Evolutionary conservation across 2,329 filamentous ascomycete species (phyloP).

Genomic region (Zymoseptoria tritici): DNA sequence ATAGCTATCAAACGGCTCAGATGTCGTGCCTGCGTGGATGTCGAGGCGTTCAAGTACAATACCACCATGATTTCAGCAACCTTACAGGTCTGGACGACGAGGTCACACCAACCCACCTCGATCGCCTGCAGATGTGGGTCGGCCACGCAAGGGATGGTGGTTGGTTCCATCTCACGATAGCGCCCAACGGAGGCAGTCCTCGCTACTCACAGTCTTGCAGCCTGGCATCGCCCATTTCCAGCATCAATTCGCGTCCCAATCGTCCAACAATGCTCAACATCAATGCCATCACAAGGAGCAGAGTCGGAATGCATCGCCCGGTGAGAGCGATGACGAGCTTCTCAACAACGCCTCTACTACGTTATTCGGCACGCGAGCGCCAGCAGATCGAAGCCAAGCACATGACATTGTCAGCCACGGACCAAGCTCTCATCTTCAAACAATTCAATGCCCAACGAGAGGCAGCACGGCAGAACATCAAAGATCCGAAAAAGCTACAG

Average conservation of each 20-base stretch:
- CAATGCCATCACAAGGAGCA: not conserved
- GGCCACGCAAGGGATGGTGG: not conserved
- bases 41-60: not conserved
- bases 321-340: not conserved
- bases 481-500: not conserved
- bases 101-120: not conserved
- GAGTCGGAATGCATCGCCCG: not conserved
- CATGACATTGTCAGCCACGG: not conserved
- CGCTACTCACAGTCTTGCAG: too few species aligned
- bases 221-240: too few species aligned
- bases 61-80: not conserved
- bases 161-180: not conserved
- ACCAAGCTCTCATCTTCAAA: not conserved
- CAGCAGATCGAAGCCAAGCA: not conserved
- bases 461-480: not conserved
- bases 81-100: not conserved
- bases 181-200: too few species aligned
- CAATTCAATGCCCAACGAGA: not conserved
- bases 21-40: too few species aligned
- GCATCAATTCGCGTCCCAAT: too few species aligned
- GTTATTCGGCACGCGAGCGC: not conserved
- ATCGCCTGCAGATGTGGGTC: not conserved
- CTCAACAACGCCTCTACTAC: not conserved
- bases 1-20: too few species aligned
- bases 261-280: not conserved